Evolutionary conservation across 2,329 filamentous ascomycete genomes (phyloP).

Genomic region (Xylariales sp.): DNA sequence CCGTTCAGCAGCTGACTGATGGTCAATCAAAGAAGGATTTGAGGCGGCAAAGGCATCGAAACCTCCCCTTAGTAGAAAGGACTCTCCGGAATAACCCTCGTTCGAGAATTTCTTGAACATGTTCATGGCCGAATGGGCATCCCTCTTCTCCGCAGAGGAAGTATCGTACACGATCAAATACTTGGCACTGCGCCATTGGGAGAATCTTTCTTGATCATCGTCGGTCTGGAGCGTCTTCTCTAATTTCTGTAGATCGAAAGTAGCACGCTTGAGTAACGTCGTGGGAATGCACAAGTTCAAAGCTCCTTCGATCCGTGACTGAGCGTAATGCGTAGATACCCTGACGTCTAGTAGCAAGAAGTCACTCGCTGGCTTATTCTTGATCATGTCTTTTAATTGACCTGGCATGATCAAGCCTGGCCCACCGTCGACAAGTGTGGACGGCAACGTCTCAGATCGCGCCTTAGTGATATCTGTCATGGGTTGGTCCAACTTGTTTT

Average conservation of each 20-base stretch:
- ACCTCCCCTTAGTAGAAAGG: conserved; percentile 75
- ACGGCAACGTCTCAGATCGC: conserved; percentile 50
- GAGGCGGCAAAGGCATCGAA: conserved; percentile 68
- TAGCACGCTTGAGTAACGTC: conserved; percentile 83
- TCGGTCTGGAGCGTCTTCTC: conserved; percentile 78
- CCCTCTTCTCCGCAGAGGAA: conserved; percentile 70
- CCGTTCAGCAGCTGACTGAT: conserved; percentile 40
- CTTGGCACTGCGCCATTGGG: conserved; percentile 67
- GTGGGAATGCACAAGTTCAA: conserved; percentile 94
- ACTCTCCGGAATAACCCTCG: conserved; percentile 73
- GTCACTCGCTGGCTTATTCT: conserved; percentile 31
- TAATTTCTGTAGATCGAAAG: conserved; percentile 84
- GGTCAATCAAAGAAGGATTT: conserved; percentile 62
- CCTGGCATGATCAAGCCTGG: conserved; percentile 49
- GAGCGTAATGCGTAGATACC: conserved; percentile 76
- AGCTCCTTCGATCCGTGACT: conserved; percentile 71
- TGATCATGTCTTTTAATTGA: conserved; percentile 53
- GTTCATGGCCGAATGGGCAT: conserved; percentile 75
- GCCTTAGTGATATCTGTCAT: conserved; percentile 24
- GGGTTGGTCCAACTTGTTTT: conserved; percentile 39
- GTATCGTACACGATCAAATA: conserved; percentile 86
- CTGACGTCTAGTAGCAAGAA: conserved; percentile 78
- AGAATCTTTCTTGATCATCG: conserved; percentile 66
- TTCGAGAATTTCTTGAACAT: conserved; percentile 89
- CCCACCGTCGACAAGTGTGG: conserved; percentile 40